A percentile compares a stretch with the other conserved stretches of the same genome.
Evolutionary conservation across 208 protist genomes (phyloP).

Genomic region (Herpetomonas tarakana): DNA sequence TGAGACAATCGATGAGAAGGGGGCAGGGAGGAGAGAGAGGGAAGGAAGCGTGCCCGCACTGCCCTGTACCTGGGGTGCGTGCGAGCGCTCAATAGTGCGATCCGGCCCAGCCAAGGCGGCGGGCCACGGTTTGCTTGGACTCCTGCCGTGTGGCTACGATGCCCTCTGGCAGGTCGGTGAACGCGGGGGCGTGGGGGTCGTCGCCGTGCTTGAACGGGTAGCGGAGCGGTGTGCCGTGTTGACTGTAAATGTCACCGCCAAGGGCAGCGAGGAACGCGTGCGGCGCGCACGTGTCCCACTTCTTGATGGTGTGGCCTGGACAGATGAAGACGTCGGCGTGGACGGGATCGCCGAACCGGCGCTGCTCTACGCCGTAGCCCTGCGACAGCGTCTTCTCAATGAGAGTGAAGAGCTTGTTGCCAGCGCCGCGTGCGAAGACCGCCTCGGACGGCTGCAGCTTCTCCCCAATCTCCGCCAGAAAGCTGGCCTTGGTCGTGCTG

Average conservation of each 20-base stretch:
- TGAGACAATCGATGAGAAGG: no score
- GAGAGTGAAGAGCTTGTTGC: conserved; percentile 57
- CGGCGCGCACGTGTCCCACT: conserved; percentile 79
- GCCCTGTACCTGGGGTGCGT: no score
- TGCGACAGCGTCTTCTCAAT: conserved; percentile 22
- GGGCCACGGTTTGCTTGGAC: conserved; percentile 21
- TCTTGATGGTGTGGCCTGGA: conserved; percentile 46
- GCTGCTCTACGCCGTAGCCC: background rate
- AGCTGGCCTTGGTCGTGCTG: conserved; percentile 29
- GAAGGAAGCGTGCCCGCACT: no score
- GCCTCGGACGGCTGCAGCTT: conserved; percentile 24
- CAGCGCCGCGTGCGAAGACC: conserved; percentile 30
- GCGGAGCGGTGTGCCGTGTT: conserved; percentile 28
- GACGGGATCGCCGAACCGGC: background rate
- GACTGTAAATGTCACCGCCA: conserved; percentile 46
- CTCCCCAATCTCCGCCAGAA: conserved; percentile 20
- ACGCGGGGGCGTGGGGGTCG: background rate
- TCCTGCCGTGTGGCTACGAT: conserved; percentile 32
- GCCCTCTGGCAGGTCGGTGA: conserved; percentile 25
- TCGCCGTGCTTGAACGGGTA: conserved; percentile 17
- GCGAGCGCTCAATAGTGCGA: no score
- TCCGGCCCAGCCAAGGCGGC: conserved; percentile 40
- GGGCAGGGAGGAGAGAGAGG: no score
- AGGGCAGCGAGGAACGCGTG: conserved; percentile 66
- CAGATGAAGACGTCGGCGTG: conserved; percentile 60